Percentiles rank a stretch among this genome's conserved stretches.
Conservation (phyloP, 2,329 filamentous ascomycete genomes). For the Bipolaris victoriae region DNA sequence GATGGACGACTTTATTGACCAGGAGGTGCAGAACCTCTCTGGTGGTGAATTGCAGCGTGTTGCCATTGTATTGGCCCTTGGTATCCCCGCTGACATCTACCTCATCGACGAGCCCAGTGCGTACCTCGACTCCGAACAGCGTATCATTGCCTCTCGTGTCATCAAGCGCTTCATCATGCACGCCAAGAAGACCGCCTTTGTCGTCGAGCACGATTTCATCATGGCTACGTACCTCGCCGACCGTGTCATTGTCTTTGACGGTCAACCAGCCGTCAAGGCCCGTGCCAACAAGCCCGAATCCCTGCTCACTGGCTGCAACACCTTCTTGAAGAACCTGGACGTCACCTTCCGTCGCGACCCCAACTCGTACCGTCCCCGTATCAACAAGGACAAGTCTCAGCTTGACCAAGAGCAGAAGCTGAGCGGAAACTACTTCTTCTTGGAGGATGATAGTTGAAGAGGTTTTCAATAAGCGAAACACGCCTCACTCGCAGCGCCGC, state of each 20-base stretch:
- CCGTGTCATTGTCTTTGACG: conserved; percentile 98
- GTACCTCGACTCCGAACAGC: conserved; percentile 98
- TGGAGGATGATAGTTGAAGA: conserved; percentile 83
- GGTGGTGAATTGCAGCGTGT: conserved; percentile 99
- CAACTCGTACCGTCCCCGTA: conserved; percentile 92
- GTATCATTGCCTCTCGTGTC: conserved; percentile 94
- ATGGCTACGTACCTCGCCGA: conserved; percentile 87
- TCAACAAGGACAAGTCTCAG: conserved; percentile 97
- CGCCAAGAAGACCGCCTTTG: conserved; percentile 98
- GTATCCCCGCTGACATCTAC: conserved; percentile 96
- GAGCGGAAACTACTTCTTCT: conserved; percentile 95
- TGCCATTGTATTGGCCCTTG: conserved; percentile 94
- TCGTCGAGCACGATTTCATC: conserved; percentile 99
- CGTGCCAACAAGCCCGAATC: conserved; percentile 91
- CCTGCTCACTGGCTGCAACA: conserved; percentile 93
- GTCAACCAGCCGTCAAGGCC: conserved; percentile 84
- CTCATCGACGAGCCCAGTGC: conserved; percentile 87
- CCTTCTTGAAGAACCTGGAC: conserved; percentile 93
- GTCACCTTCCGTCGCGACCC: conserved; percentile 99
- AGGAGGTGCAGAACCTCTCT: conserved; percentile 98
- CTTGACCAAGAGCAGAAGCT: conserved; percentile 98
- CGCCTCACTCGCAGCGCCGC: conserved; percentile 42
- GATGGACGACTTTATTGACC: conserved; percentile 98
- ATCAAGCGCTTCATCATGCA: conserved; percentile 99
- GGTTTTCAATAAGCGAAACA: conserved; percentile 60